A percentile compares a stretch with the other conserved stretches of the same genome.
Conservation (phyloP, 2,329 filamentous ascomycete genomes). For the Xylaria sp. region DNA sequence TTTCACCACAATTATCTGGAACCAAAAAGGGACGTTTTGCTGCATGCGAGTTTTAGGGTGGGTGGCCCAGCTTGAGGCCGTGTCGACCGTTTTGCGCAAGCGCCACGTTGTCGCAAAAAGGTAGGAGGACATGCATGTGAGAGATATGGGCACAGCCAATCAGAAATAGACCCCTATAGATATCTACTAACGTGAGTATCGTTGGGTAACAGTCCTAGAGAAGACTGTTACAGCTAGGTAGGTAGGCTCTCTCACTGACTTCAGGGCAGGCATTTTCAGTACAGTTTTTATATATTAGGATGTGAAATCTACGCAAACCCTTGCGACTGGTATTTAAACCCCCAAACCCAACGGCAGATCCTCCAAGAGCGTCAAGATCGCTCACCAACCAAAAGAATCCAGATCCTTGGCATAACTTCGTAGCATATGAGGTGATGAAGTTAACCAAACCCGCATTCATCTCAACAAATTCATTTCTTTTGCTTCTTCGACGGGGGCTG, state of each 20-base stretch:
- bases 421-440: constrained; percentile 9
- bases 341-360: background rate
- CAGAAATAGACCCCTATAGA: no score
- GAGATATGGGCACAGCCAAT: background rate
- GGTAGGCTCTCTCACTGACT: background rate
- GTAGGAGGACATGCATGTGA: background rate
- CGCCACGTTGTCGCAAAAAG: background rate
- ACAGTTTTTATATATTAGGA: constrained; percentile 6
- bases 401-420: background rate
- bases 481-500: constrained; percentile 46
- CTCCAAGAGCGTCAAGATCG: constrained; percentile 5
- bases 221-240: background rate
- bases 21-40: no score
- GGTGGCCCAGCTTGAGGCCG: background rate
- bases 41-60: no score
- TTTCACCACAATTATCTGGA: no score
- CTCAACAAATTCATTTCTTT: constrained; percentile 37
- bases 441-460: constrained; percentile 12
- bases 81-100: background rate
- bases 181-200: no score
- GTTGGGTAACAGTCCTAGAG: no score
- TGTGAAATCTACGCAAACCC: constrained; percentile 3
- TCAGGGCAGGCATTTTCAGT: background rate
- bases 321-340: constrained; percentile 14
- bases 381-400: constrained; percentile 2